Evolutionary conservation across 768 basidiomycete genomes (phyloP).

Genomic region (Mycena metata): DNA sequence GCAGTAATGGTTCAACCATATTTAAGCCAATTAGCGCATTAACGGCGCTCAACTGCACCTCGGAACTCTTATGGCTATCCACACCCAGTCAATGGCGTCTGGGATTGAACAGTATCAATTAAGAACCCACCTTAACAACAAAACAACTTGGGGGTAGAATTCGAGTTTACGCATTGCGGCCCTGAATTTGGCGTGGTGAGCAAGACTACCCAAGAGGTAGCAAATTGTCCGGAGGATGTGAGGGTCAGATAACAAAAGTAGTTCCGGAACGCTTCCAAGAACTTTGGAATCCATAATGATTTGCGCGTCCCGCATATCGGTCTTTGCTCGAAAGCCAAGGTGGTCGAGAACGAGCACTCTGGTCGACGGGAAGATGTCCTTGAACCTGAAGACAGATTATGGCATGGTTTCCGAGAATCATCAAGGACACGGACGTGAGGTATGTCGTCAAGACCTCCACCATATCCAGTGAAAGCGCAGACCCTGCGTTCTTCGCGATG

Average conservation of each 20-base stretch:
- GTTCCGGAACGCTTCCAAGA: not conserved
- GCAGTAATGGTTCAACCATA: too few species aligned
- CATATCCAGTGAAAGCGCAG: not conserved
- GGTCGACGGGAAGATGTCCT: not conserved
- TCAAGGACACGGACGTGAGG: not conserved
- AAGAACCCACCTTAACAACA: too few species aligned
- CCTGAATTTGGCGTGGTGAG: too few species aligned
- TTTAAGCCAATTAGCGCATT: too few species aligned
- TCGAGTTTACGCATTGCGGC: too few species aligned
- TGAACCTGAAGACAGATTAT: not conserved
- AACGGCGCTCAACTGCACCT: too few species aligned
- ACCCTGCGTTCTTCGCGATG: not conserved
- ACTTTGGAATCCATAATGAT: not conserved
- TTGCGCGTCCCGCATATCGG: not conserved
- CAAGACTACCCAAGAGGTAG: too few species aligned
- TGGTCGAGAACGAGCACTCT: slow-evolving; percentile 1
- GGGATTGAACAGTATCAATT: too few species aligned
- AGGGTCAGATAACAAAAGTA: not conserved
- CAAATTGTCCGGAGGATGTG: not conserved
- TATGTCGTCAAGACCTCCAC: not conserved
- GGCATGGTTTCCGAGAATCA: not conserved
- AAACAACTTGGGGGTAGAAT: too few species aligned
- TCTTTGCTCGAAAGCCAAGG: not conserved
- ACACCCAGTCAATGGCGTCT: too few species aligned
- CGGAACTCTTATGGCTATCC: too few species aligned